Conservation (phyloP, 1,139 yeast species). For the Suhomyces wounanorum region DNA sequence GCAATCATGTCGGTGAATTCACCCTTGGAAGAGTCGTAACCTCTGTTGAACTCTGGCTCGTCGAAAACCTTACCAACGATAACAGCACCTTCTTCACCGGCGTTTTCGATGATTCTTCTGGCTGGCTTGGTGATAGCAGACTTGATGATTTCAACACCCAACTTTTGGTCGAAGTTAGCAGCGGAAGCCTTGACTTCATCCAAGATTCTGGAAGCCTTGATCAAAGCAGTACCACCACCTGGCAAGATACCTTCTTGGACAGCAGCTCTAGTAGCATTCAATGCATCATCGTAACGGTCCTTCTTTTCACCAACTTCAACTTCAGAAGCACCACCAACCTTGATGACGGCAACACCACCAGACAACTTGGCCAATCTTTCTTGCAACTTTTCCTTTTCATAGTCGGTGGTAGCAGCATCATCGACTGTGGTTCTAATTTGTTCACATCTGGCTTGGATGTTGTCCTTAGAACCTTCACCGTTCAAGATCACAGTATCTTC, state of each 20-base stretch:
- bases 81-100: conserved; percentile 98
- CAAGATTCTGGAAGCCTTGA: conserved; percentile 87
- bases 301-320: conserved; percentile 99
- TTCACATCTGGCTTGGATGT: conserved; percentile 89
- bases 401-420: conserved; percentile 81
- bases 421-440: conserved; percentile 86
- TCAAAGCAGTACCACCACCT: conserved; percentile 99
- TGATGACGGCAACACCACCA: conserved; percentile 98
- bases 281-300: conserved; percentile 98
- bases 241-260: conserved; percentile 99
- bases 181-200: conserved; percentile 67
- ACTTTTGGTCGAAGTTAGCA: conserved; percentile 94
- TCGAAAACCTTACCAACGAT: conserved; percentile 94
- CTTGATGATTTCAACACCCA: conserved; percentile 95
- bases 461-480: conserved; percentile 93
- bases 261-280: conserved; percentile 99
- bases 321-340: conserved; percentile 98
- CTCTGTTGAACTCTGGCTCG: conserved; percentile 84
- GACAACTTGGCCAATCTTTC: conserved; percentile 98
- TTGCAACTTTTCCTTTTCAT: conserved; percentile 96
- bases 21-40: conserved; percentile 93
- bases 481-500: conserved; percentile 95
- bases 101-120: conserved; percentile 93
- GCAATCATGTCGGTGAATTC: conserved; percentile 96
- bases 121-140: conserved; percentile 98